Evolutionary conservation across 1,139 yeast species (phyloP).

Genomic region (Sugiyamaella pinicola): DNA sequence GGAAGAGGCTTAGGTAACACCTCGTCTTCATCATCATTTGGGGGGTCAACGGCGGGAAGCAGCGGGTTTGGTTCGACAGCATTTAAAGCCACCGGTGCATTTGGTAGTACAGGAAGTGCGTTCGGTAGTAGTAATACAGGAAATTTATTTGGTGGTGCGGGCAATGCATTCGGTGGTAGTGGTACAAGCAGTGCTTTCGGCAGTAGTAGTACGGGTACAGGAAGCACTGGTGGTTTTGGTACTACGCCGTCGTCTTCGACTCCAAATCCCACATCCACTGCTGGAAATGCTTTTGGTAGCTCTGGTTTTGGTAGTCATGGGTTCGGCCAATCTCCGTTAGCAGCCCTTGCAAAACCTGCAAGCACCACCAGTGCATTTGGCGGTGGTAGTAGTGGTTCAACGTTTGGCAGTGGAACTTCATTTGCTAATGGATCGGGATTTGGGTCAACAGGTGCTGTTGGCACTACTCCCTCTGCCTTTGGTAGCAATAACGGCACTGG

Average conservation of each 20-base stretch:
- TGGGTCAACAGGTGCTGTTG: constrained; percentile 24
- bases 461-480: constrained; percentile 3
- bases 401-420: constrained; percentile 9
- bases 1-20: too few species aligned
- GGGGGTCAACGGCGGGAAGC: background rate
- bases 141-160: constrained; percentile 24
- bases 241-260: constrained; percentile 5
- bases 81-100: constrained; percentile 20
- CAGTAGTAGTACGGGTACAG: constrained; percentile 14
- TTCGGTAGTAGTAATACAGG: constrained; percentile 18
- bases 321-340: constrained; percentile 25
- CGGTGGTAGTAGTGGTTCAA: background rate
- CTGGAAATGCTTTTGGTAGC: constrained; percentile 15
- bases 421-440: constrained; percentile 27
- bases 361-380: constrained; percentile 6
- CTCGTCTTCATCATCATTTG: background rate
- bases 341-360: constrained; percentile 13
- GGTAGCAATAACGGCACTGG: background rate
- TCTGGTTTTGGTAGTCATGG: constrained; percentile 29
- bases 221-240: background rate
- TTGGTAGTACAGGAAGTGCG: constrained; percentile 21
- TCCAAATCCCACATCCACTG: constrained; percentile 1
- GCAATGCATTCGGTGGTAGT: constrained; percentile 23
- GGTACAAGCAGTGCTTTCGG: constrained; percentile 29
- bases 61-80: background rate